Conservation (phyloP, 257 asterid species). For the Anisodus acutangulus region DNA sequence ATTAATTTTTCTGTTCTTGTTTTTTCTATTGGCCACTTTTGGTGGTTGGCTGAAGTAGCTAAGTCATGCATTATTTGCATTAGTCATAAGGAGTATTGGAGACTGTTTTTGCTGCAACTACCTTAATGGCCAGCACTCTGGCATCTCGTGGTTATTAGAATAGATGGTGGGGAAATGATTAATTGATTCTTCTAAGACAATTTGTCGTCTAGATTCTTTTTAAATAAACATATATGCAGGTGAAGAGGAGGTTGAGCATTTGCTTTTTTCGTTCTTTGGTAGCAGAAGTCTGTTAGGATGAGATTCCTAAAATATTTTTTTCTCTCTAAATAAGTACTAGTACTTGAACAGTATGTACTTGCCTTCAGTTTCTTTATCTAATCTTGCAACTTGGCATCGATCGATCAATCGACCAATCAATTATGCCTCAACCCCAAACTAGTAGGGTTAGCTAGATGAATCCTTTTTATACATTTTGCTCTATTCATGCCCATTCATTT, state of each 20-base stretch:
- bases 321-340: background rate
- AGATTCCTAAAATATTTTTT: background rate
- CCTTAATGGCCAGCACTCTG: background rate
- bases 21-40: background rate
- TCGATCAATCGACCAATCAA: background rate
- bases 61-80: background rate
- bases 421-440: background rate
- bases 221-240: background rate
- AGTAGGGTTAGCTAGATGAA: conserved; percentile 3
- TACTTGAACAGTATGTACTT: background rate
- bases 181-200: background rate
- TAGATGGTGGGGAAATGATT: background rate
- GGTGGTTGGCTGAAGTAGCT: background rate
- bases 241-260: background rate
- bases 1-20: background rate
- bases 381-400: background rate
- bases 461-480: background rate
- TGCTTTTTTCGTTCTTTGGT: background rate
- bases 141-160: background rate
- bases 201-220: background rate
- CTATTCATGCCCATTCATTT: background rate
- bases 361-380: background rate
- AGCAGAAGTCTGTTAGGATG: background rate
- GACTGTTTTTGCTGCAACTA: background rate
- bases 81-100: background rate